These are phyloP conservation scores for Arthroderma uncinatum DNA, from an alignment of 2,329 filamentous ascomycete genomes.

Conservation along the genomic window DNA sequence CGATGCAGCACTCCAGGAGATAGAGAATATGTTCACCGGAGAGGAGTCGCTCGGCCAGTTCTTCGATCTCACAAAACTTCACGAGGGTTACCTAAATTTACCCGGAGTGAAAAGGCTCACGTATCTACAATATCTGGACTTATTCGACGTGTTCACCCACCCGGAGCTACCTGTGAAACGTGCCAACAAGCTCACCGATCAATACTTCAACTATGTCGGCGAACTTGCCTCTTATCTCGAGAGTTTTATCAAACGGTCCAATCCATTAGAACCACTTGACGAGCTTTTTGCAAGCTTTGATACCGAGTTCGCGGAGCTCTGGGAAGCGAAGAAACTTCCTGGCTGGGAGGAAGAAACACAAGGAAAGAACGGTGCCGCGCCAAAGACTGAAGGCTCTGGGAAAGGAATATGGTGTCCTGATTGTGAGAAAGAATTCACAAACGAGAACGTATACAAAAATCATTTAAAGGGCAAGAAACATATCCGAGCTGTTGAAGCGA, in stretches of 20 bases:
- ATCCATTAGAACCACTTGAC: slow-evolving; percentile 75
- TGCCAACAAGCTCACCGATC: slow-evolving; percentile 76
- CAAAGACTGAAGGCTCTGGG: slow-evolving; percentile 44
- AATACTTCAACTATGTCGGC: slow-evolving; percentile 82
- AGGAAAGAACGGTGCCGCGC: slow-evolving; percentile 29
- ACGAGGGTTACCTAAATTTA: slow-evolving; percentile 85
- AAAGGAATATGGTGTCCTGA: slow-evolving; percentile 80
- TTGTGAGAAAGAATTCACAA: slow-evolving; percentile 91
- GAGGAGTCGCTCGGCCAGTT: slow-evolving; percentile 90
- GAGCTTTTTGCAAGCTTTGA: slow-evolving; percentile 67
- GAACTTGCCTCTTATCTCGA: slow-evolving; percentile 75
- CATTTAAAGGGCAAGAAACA: slow-evolving; percentile 91
- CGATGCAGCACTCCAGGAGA: slow-evolving; percentile 52
- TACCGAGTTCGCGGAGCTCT: slow-evolving; percentile 69
- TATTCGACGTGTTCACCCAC: slow-evolving; percentile 75
- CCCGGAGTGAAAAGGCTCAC: slow-evolving; percentile 72
- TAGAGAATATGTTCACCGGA: slow-evolving; percentile 88
- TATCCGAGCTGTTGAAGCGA: slow-evolving; percentile 64
- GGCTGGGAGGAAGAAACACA: slow-evolving; percentile 60
- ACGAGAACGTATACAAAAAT: slow-evolving; percentile 84
- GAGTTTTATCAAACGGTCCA: slow-evolving; percentile 70
- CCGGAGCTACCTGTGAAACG: slow-evolving; percentile 65
- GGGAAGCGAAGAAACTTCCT: slow-evolving; percentile 66
- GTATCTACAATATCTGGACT: slow-evolving; percentile 86
- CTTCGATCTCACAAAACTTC: slow-evolving; percentile 72